Evolutionary conservation across 768 basidiomycete species (phyloP), one percentile per base, ranked within the genome.

Genomic region (Russula sp.): DNA sequence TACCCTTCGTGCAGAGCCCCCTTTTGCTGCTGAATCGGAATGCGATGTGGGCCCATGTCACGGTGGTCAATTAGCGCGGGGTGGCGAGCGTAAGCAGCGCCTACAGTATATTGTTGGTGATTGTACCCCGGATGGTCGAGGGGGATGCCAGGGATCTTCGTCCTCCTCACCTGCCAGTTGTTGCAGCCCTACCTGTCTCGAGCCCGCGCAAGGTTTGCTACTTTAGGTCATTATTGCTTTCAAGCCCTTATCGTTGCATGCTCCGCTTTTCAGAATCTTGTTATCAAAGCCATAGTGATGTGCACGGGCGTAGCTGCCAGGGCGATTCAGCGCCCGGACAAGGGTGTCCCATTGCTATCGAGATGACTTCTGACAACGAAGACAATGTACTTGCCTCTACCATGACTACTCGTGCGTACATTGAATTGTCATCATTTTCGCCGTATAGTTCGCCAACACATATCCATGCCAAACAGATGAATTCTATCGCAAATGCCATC

Each of bases 121-220:
- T n/a, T 49, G 59, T 42, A 58, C 60, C n/a, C 56, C 59, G 32
- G 58, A 64, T 20, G 56, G 51, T 43, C 25, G 42, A 49, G 56
- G 59, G 1, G 59, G 51, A 29, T 66, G 63, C 47, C 54, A 64
- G 32, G 29, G 65, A 14, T 42, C 63, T 16, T 20, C 29, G 4
- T 42, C 9, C 13, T 35, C 18, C 18, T 50, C 38, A 9, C 43
- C 41, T 54, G 32, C 49, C 7, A 43, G 58, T 34, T 51, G n/a
- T 41, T 46, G 38, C 20, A 14, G 42, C 14, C 49, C 49, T n/a
- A 9, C 42, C 6, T 43, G 42, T 35, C 22, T 22, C 11, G 48
- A 25, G 9, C 18, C 22, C 7, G 1, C 42, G 7, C 49, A 39
- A 16, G 35, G 58, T 59, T 5, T n/a, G 58, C n/a, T 25, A 16